These are phyloP conservation scores for Paecilomyces dactylethromorphus DNA, from an alignment of 2,329 filamentous ascomycete genomes.

Conservation along the genomic window DNA sequence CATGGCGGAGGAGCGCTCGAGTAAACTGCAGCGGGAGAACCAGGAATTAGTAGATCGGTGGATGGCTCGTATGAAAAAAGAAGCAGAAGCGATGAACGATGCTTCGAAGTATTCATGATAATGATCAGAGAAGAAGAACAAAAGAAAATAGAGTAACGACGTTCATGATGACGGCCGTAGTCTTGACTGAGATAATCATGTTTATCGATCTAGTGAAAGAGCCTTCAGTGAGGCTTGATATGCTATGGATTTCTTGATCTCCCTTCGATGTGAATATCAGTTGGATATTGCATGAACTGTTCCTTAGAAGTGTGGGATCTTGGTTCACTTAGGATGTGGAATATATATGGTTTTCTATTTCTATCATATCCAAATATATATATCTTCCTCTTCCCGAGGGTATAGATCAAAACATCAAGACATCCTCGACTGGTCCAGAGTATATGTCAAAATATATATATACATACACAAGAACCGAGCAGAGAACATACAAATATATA, in stretches of 20 bases:
- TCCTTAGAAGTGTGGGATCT: background rate
- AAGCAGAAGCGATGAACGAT: constrained; percentile 81
- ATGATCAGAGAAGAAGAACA: background rate
- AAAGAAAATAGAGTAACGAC: background rate
- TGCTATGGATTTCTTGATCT: background rate
- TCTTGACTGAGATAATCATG: background rate
- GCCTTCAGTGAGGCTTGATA: background rate
- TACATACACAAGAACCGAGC: background rate
- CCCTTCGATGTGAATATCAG: background rate
- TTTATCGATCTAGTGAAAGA: background rate
- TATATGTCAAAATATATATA: background rate
- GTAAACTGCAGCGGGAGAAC: constrained; percentile 73
- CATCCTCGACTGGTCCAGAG: background rate
- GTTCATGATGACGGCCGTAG: background rate
- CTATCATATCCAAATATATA: background rate
- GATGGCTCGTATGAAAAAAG: constrained; percentile 80
- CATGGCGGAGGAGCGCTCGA: constrained; percentile 69
- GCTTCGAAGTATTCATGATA: constrained; percentile 40
- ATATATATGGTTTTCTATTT: background rate
- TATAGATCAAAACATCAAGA: background rate
- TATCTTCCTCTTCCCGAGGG: background rate
- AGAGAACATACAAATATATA: background rate
- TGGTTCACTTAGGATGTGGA: background rate
- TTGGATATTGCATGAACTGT: background rate
- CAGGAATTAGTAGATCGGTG: constrained; percentile 82